Evolutionary conservation across 2,329 filamentous ascomycete genomes (phyloP).

Genomic region (Lecanicillium sp.): DNA sequence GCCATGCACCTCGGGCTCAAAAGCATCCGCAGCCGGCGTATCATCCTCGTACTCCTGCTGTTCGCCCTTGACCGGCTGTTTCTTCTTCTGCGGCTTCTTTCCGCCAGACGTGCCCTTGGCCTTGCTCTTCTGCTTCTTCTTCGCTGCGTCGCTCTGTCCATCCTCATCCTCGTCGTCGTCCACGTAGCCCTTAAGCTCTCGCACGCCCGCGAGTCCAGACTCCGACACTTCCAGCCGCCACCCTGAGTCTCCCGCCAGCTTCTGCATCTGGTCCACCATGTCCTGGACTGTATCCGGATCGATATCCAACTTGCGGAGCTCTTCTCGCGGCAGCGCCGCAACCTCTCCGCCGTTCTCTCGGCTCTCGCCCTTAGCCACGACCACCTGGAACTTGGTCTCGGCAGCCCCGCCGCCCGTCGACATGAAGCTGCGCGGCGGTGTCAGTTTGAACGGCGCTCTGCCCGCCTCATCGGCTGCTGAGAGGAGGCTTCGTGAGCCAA

Average conservation of each 20-base stretch:
- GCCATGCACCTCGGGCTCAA: neutral
- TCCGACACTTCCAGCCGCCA: slow-evolving; percentile 82
- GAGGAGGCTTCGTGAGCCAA: slow-evolving; percentile 46
- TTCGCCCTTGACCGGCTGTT: slow-evolving; percentile 14
- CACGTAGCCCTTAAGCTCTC: slow-evolving; percentile 65
- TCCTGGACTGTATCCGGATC: slow-evolving; percentile 62
- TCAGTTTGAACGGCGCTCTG: slow-evolving; percentile 39
- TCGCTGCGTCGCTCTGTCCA: slow-evolving; percentile 18
- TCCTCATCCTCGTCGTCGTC: slow-evolving; percentile 45
- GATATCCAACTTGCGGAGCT: slow-evolving; percentile 63
- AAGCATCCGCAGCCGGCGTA: slow-evolving; percentile 21
- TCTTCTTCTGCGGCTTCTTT: slow-evolving; percentile 12
- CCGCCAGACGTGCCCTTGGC: too few relatives aligned
- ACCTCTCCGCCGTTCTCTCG: slow-evolving; percentile 56
- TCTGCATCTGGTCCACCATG: slow-evolving; percentile 61
- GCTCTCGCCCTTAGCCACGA: slow-evolving; percentile 35
- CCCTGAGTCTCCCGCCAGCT: slow-evolving; percentile 61
- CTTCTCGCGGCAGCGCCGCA: slow-evolving; percentile 55
- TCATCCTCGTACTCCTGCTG: slow-evolving; percentile 18
- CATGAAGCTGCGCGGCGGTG: slow-evolving; percentile 38
- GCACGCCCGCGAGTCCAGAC: slow-evolving; percentile 47
- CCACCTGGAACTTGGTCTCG: slow-evolving; percentile 30
- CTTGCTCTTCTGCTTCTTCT: neutral
- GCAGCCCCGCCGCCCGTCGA: slow-evolving; percentile 19
- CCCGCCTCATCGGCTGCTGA: slow-evolving; percentile 41